Evolutionary conservation across 1,139 yeast genomes (phyloP).

Genomic region (Barnettozyma hawaiiensis): DNA sequence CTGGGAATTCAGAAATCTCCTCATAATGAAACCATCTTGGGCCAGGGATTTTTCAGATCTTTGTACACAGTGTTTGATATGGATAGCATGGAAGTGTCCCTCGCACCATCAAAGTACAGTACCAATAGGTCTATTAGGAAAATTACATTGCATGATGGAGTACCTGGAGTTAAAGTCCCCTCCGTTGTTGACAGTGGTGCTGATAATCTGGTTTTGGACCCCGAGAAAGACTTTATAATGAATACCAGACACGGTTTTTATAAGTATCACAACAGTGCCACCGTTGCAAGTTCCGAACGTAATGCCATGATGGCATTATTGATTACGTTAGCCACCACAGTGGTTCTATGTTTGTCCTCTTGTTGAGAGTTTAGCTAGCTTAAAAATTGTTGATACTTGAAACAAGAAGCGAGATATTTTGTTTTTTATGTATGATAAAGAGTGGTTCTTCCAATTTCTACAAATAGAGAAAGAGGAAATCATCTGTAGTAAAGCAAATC

Average conservation of each 20-base stretch:
- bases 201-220: slow-evolving; percentile 13
- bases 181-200: slow-evolving; percentile 8
- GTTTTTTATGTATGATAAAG: no score
- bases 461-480: no score
- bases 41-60: slow-evolving; percentile 60
- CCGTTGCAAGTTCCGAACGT: neutral
- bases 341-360: neutral
- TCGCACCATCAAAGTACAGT: slow-evolving; percentile 47
- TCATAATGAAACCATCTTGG: slow-evolving; percentile 36
- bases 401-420: no score
- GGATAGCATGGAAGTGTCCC: slow-evolving; percentile 50
- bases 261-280: slow-evolving; percentile 6
- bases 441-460: no score
- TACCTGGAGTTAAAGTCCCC: slow-evolving; percentile 12
- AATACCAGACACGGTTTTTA: slow-evolving; percentile 16
- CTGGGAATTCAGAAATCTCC: slow-evolving; percentile 8
- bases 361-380: no score
- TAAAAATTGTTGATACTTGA: no score
- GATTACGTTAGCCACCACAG: neutral
- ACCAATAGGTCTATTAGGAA: slow-evolving; percentile 8
- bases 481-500: no score
- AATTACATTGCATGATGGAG: slow-evolving; percentile 8
- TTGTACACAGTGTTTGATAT: slow-evolving; percentile 69
- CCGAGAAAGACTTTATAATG: slow-evolving; percentile 15
- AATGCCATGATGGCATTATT: neutral